Base-by-base conservation (phyloP, 1,284 basidiomycete genomes). In the Phellinidium pouzarii region DNA sequence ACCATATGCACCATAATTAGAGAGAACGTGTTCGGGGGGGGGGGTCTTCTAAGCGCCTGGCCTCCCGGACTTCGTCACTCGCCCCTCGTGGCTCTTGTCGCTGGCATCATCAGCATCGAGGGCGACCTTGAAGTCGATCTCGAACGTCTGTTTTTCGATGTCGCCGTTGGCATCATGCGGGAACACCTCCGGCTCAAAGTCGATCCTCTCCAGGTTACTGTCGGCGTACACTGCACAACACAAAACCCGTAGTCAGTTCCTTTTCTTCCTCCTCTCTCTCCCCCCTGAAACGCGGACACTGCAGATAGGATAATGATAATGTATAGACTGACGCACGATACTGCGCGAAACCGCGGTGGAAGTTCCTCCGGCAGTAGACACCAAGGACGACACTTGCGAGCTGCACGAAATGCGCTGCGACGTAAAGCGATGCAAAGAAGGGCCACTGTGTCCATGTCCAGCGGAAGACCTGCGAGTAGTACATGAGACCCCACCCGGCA, bases 381-480 rank as follows among this genome's bases (percentile, higher is more conserved):
- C 50, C 54, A 22, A 56, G 54, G 27, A 49, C 27, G 29, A 56
- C 45, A 26, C 54, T 52, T 6, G 47, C 44, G 17, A 48, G 38
- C 19, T 51, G 50, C 8, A 52, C 50, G 14, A 56, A 26, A 37
- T 52, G 50, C 29, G 54, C 48, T 17, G 50, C 27, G 25, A 56
- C 44, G 14, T 44, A 20, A 14, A 56, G 41, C 20, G 31, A 44
- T 22, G 54, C 54, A 27, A 56, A 56, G 45, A 56, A 56, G n/a
- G 54, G 54, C 54, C 54, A 56, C 23, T 52, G 50, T 38, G 53
- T 31, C 54, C 54, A 56, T 8, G 54, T 56, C 54, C 54, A 56
- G 9, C 54, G 44, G 51, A 52, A 56, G 17, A 56, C 54, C 31
- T 48, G 45, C 2, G 50, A 52, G 36, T 56, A 56, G 42, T 56